A percentile compares a stretch with the other conserved stretches of the same genome.
These are phyloP conservation scores for Alternaria burnsii DNA, from an alignment of 2,329 filamentous ascomycete genomes.

Conservation along the genomic window DNA sequence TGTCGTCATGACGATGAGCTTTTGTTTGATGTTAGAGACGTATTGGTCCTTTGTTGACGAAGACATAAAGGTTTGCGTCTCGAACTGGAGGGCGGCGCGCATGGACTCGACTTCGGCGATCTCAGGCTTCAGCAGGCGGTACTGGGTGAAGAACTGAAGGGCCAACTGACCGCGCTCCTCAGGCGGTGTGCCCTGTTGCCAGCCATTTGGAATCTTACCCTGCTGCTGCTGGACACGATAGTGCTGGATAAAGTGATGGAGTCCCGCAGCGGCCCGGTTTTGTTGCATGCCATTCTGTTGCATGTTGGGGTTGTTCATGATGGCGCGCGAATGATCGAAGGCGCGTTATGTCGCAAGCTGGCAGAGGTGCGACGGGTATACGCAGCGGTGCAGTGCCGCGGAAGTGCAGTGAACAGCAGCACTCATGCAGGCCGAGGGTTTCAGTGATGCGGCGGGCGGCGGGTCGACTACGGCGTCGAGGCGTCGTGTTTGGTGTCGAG, in stretches of 20 bases:
- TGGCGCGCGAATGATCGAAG: conserved; percentile 15
- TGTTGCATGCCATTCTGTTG: conserved; percentile 27
- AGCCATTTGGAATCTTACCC: conserved; percentile 40
- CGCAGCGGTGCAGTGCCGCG: conserved; percentile 33
- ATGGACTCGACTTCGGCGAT: conserved; percentile 39
- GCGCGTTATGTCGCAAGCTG: conserved; percentile 15
- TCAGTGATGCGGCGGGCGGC: neutral
- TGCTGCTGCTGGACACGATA: conserved; percentile 39
- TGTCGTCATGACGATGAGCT: conserved; percentile 40
- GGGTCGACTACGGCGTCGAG: conserved; percentile 7
- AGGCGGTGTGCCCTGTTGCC: conserved; percentile 43
- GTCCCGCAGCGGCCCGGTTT: conserved; percentile 27
- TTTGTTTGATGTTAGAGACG: conserved; percentile 37
- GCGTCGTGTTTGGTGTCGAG: conserved; percentile 5
- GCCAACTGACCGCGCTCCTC: conserved; percentile 46
- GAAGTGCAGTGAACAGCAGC: conserved; percentile 18
- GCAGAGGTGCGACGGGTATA: conserved; percentile 10
- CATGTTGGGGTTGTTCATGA: conserved; percentile 49
- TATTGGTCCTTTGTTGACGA: conserved; percentile 46
- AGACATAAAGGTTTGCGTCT: conserved; percentile 38
- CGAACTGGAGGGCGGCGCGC: conserved; percentile 39
- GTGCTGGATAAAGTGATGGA: conserved; percentile 39
- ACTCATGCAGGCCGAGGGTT: conserved; percentile 30
- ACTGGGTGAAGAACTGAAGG: conserved; percentile 46
- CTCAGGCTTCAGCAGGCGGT: conserved; percentile 45